phyloP scores from a whole-genome alignment of 495 filamentous ascomycete species.

The Aspergillus kassunensis region DNA sequence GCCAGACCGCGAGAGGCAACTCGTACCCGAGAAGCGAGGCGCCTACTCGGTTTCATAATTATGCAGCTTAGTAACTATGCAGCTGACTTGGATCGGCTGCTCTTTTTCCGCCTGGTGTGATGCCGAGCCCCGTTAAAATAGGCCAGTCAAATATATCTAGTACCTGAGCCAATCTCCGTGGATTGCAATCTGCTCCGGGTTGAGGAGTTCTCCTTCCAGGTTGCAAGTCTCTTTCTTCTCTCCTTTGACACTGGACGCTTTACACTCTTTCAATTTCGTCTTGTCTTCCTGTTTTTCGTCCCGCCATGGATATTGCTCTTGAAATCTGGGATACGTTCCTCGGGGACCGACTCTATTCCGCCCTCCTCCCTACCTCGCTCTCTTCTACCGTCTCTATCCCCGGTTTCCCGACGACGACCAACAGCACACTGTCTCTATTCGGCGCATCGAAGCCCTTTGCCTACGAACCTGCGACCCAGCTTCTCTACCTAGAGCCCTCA shows the following conservation, averaged over 20 bases:
- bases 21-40: constrained; percentile 31
- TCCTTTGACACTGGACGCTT: not conserved
- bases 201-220: not conserved
- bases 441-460: constrained; percentile 47
- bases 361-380: constrained; percentile 58
- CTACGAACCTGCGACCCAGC: constrained; percentile 69
- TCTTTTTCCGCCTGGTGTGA: constrained; percentile 43
- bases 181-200: too few relatives aligned
- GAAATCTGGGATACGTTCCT: constrained; percentile 81
- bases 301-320: constrained; percentile 83
- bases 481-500: constrained; percentile 65
- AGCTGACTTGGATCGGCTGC: constrained; percentile 21
- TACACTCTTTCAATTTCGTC: not conserved
- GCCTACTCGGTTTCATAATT: not conserved
- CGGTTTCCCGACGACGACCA: constrained; percentile 36
- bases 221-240: not conserved
- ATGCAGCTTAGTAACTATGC: not conserved
- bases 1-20: constrained; percentile 30
- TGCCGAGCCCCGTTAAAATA: constrained; percentile 16
- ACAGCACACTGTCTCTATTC: constrained; percentile 40
- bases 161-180: not conserved
- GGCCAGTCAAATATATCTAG: not conserved
- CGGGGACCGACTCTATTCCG: constrained; percentile 77
- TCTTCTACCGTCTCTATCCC: constrained; percentile 43
- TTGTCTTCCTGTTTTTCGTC: not conserved